Evolutionary conservation across 306 rosid species (phyloP).

Genomic region (Coriaria nepalensis): DNA sequence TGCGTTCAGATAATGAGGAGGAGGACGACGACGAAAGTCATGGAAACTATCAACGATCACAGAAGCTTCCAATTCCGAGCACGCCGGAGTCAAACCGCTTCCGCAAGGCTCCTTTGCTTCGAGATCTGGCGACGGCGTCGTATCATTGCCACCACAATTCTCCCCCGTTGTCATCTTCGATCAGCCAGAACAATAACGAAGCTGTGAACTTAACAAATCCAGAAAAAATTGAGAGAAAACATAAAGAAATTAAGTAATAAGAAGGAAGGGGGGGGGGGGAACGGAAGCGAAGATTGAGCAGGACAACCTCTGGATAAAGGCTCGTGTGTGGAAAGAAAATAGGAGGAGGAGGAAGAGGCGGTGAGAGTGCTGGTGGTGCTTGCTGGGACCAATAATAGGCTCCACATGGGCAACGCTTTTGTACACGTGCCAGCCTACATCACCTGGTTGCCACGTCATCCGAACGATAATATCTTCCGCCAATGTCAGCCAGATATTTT

Average conservation of each 20-base stretch:
- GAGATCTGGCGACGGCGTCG: conserved; percentile 31
- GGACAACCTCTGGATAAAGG: conserved; percentile 25
- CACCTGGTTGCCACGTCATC: conserved; percentile 38
- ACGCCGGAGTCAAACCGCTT: conserved; percentile 24
- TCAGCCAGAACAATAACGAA: conserved; percentile 7
- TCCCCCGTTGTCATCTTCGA: conserved; percentile 21
- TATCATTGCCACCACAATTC: conserved; percentile 14
- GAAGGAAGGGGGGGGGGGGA: too few relatives aligned
- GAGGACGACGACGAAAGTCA: conserved; percentile 5
- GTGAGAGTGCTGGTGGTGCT: conserved; percentile 4
- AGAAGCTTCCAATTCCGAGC: conserved; percentile 30
- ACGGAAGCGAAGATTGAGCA: conserved; percentile 6
- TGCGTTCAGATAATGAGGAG: conserved; percentile 18
- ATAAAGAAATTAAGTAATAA: background rate
- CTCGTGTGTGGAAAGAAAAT: background rate
- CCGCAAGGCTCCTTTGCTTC: conserved; percentile 9
- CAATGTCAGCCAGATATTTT: conserved; percentile 64
- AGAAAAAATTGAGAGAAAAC: background rate
- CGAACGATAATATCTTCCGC: conserved; percentile 45
- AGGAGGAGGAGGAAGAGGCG: background rate
- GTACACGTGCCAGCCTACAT: conserved; percentile 42
- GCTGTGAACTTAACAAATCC: background rate
- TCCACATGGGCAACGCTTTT: conserved; percentile 81
- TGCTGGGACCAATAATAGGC: conserved; percentile 18
- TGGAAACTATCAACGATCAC: conserved; percentile 20